Conservation (phyloP, 1,139 yeast species). For the Candida glucosophila region DNA sequence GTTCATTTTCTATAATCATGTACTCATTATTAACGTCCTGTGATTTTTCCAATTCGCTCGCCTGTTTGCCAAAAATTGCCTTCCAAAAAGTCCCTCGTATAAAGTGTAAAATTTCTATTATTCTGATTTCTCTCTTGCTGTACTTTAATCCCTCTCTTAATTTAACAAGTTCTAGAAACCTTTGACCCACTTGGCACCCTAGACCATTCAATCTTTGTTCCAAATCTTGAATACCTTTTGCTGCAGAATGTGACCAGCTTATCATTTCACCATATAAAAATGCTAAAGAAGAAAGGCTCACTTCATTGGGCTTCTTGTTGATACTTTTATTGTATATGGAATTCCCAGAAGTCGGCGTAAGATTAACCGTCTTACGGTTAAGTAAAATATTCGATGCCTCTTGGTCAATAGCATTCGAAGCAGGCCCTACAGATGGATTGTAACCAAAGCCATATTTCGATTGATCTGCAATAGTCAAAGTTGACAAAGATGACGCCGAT, state of each 20-base stretch:
- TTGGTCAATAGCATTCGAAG: slow-evolving; percentile 29
- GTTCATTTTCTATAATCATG: slow-evolving; percentile 78
- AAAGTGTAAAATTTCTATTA: slow-evolving; percentile 76
- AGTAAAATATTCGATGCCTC: slow-evolving; percentile 28
- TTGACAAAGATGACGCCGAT: slow-evolving; percentile 26
- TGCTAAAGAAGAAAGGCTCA: slow-evolving; percentile 58
- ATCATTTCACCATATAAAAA: slow-evolving; percentile 69
- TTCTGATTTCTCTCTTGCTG: slow-evolving; percentile 61
- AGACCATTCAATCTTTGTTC: slow-evolving; percentile 67
- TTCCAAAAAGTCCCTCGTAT: slow-evolving; percentile 81
- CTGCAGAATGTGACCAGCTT: slow-evolving; percentile 53
- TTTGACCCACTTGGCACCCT: slow-evolving; percentile 60
- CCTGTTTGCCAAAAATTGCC: slow-evolving; percentile 69
- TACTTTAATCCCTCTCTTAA: slow-evolving; percentile 49
- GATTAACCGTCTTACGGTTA: slow-evolving; percentile 23
- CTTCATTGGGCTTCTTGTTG: slow-evolving; percentile 56
- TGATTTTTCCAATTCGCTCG: slow-evolving; percentile 83
- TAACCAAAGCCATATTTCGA: slow-evolving; percentile 35
- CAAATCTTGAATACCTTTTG: slow-evolving; percentile 68
- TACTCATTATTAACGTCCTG: slow-evolving; percentile 77
- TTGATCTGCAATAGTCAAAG: slow-evolving; percentile 27
- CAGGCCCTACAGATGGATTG: slow-evolving; percentile 36
- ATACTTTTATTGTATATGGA: slow-evolving; percentile 61
- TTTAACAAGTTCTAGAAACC: slow-evolving; percentile 33
- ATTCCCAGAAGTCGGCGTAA: slow-evolving; percentile 23